Evolutionary conservation across 1,139 yeast genomes (phyloP), one percentile per base, ranked within the genome.

Genomic region (Hyphopichia fennica): DNA sequence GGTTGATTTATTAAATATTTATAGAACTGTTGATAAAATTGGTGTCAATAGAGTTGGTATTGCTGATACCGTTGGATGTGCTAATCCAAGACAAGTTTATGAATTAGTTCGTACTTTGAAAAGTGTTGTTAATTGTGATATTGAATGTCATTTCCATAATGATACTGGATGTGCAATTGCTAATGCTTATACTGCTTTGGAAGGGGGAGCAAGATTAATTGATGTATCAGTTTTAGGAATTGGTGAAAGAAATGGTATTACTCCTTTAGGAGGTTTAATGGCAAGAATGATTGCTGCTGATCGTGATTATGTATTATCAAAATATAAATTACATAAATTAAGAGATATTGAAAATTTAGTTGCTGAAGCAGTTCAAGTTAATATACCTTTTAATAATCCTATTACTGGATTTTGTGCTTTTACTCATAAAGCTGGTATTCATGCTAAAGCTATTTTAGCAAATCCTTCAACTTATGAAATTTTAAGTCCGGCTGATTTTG

Each of bases 91-190:
- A 75, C 98, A 93, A 72, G 99, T 93, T 45, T 93, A 91, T 67
- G 98, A 93, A 72, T 81, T 93, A 60, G 95, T 93, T 51, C 84
- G 95, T 65, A 93, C 98, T 36, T 82, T 93, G 66, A 87, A 85
- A 72, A 82, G 91, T 13, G 96, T 91, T 40, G 98, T 93, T 39
- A 85, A 90, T 32, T 93, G 99, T 75, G 98, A 93, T 65, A 91
- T 93, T 58, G 99, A 93, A 72, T 89, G 97, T 67, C 99, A 93
- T 71, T 93, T 93, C 89, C 99, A 93, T 75, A 89, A 93, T 65
- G 99, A 93, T 67, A 93, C 99, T 35, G 99, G 99, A 47, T 91
- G 98, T 76, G 98, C 99, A 53, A 88, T 93, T 72, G 97, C 98
- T 48, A 93, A 93, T 65, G 96, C 99, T 38, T 93, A 93, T 77